A percentile compares a stretch with the other conserved stretches of the same genome.
Conservation (phyloP, 1,284 basidiomycete species). For the Abortiporus biennis region DNA sequence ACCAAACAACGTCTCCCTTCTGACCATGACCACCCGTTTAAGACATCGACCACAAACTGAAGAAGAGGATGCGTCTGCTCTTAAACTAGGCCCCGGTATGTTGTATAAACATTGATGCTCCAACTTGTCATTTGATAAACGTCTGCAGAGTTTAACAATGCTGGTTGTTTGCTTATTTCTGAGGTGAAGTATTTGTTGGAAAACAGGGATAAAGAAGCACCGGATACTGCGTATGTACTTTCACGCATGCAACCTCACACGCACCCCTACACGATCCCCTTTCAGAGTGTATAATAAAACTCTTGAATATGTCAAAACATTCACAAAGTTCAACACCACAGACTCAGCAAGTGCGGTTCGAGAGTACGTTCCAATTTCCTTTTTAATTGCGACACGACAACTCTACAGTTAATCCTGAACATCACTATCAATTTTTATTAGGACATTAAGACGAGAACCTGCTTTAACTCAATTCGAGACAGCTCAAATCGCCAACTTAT, state of each 20-base stretch:
- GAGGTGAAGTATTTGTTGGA: slow-evolving; percentile 89
- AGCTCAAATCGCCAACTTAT: slow-evolving; percentile 88
- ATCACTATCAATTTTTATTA: slow-evolving; percentile 23
- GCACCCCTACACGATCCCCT: neutral
- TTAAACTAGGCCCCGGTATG: slow-evolving; percentile 62
- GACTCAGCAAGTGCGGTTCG: slow-evolving; percentile 85
- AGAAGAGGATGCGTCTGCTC: slow-evolving; percentile 64
- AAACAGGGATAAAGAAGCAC: slow-evolving; percentile 78
- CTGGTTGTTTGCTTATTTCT: slow-evolving; percentile 84
- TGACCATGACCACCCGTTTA: slow-evolving; percentile 35
- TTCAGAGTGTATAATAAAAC: slow-evolving; percentile 88
- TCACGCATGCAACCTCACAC: neutral
- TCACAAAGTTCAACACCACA: slow-evolving; percentile 84
- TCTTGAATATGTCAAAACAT: slow-evolving; percentile 85
- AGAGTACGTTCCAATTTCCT: slow-evolving; percentile 52
- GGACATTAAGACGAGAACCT: slow-evolving; percentile 70
- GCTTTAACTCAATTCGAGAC: slow-evolving; percentile 86
- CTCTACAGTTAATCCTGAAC: slow-evolving; percentile 2
- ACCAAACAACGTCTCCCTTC: slow-evolving; percentile 14
- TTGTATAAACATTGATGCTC: slow-evolving; percentile 1
- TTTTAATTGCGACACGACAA: neutral
- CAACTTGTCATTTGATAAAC: neutral
- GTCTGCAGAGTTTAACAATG: slow-evolving; percentile 78
- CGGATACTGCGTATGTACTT: slow-evolving; percentile 70
- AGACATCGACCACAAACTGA: slow-evolving; percentile 48